Conservation (phyloP, 208 protist species). For the Tritrichomonas musculus region DNA sequence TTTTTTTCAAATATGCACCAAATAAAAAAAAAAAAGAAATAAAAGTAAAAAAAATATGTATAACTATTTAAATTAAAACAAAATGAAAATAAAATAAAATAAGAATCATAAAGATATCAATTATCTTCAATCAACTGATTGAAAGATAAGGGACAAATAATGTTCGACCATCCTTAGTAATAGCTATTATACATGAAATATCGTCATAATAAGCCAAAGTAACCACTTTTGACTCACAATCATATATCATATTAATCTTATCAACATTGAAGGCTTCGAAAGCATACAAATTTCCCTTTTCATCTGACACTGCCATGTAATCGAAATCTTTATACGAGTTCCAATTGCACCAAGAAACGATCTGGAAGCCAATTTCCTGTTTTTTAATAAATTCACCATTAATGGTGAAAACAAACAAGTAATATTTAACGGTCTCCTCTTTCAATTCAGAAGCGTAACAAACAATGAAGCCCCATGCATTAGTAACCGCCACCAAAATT, state of each 20-base stretch:
- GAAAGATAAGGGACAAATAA: neutral
- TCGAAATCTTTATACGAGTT: neutral
- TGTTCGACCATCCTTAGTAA: neutral
- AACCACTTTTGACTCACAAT: neutral
- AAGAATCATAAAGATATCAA: too few species aligned
- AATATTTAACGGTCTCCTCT: neutral
- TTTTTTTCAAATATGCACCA: too few species aligned
- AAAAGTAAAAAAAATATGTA: too few species aligned
- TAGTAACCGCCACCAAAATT: neutral
- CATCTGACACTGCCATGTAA: neutral
- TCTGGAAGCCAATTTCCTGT: neutral
- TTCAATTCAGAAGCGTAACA: neutral
- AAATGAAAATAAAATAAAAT: too few species aligned
- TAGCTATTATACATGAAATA: neutral
- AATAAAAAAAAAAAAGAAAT: too few species aligned
- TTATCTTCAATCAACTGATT: too few species aligned
- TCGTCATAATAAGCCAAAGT: neutral
- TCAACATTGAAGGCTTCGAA: neutral
- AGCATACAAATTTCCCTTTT: neutral
- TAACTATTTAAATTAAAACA: too few species aligned
- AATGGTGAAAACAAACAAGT: neutral
- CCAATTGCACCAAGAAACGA: neutral
- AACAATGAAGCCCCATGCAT: slow-evolving; percentile 18
- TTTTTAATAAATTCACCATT: neutral
- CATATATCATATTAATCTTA: neutral